These are phyloP conservation scores for Escovopsis sp. DNA, from an alignment of 2,329 filamentous ascomycete genomes.

Conservation along the genomic window DNA sequence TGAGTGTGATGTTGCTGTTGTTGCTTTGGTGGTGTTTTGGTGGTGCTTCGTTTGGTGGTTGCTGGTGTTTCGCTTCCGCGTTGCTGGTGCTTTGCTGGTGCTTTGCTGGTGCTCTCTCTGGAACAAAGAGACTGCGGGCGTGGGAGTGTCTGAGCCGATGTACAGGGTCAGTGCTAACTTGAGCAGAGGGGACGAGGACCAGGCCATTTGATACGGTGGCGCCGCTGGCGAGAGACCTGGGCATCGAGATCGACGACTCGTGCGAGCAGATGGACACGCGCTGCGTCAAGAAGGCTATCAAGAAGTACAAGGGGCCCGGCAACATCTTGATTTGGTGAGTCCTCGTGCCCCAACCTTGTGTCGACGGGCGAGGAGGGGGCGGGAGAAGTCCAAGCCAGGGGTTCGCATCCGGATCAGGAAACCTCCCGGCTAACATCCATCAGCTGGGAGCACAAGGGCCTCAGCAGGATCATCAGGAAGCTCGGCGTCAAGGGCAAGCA, in stretches of 20 bases:
- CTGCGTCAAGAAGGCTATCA: slow-evolving; percentile 37
- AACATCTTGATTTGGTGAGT: slow-evolving; percentile 42
- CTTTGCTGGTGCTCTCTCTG: too few relatives aligned
- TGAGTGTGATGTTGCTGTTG: too few relatives aligned
- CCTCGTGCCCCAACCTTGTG: neutral
- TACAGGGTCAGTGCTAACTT: too few relatives aligned
- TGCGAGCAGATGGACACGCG: slow-evolving; percentile 38
- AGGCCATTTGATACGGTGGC: slow-evolving; percentile 41
- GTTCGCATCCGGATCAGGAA: too few relatives aligned
- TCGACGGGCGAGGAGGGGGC: neutral
- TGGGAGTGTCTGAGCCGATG: too few relatives aligned
- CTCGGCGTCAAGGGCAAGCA: slow-evolving; percentile 34
- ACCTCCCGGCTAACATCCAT: too few relatives aligned
- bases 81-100: too few relatives aligned
- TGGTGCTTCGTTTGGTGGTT: too few relatives aligned
- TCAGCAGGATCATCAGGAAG: slow-evolving; percentile 33
- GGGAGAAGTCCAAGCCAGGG: too few relatives aligned
- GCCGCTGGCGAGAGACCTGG: slow-evolving; percentile 38
- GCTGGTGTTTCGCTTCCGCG: too few relatives aligned
- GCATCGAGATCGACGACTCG: slow-evolving; percentile 35
- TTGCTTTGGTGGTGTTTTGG: too few relatives aligned
- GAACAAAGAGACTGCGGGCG: too few relatives aligned
- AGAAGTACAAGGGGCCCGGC: slow-evolving; percentile 28
- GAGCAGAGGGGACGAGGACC: slow-evolving; percentile 8
- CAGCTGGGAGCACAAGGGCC: slow-evolving; percentile 42